Evolutionary conservation across 2,329 filamentous ascomycete species (phyloP).

Genomic region (Coniochaeta hoffmannii): DNA sequence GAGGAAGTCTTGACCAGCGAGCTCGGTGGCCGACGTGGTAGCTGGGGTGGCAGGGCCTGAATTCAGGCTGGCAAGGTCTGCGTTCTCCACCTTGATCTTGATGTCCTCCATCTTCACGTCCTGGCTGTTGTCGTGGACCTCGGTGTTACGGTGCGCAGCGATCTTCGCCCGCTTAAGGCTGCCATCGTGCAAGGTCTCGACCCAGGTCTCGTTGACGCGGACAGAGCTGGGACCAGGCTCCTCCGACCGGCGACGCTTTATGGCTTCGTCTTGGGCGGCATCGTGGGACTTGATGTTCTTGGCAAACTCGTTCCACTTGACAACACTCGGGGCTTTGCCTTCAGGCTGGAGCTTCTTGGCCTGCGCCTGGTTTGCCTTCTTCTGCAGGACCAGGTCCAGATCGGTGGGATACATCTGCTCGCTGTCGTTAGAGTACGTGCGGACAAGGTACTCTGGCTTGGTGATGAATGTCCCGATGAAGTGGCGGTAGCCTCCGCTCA

Average conservation of each 20-base stretch:
- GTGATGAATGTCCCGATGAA: conserved; percentile 66
- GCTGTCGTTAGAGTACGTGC: conserved; percentile 59
- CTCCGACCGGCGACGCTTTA: conserved; percentile 9
- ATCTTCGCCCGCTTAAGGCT: conserved; percentile 34
- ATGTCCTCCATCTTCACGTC: background rate
- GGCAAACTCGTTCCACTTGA: conserved; percentile 13
- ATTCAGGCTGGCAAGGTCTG: background rate
- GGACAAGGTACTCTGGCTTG: conserved; percentile 59
- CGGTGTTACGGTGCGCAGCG: conserved; percentile 10
- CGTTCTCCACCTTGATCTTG: background rate
- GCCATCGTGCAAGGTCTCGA: conserved; percentile 28
- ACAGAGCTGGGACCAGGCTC: conserved; percentile 8
- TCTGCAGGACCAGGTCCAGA: conserved; percentile 56
- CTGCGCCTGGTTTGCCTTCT: conserved; percentile 21
- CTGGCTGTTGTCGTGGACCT: conserved; percentile 6
- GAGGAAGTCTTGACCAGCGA: background rate
- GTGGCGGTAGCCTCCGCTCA: conserved; percentile 85
- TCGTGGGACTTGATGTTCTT: conserved; percentile 16
- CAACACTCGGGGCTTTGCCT: conserved; percentile 9
- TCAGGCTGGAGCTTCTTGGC: conserved; percentile 13
- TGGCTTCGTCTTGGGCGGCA: conserved; percentile 18
- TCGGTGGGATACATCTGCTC: conserved; percentile 90
- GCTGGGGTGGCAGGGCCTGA: background rate
- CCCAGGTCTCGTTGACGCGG: conserved; percentile 30
- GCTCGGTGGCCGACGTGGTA: background rate